Base-by-base conservation (phyloP, 225 moss, liverwort and hornwort species). In the Asterella californica region DNA sequence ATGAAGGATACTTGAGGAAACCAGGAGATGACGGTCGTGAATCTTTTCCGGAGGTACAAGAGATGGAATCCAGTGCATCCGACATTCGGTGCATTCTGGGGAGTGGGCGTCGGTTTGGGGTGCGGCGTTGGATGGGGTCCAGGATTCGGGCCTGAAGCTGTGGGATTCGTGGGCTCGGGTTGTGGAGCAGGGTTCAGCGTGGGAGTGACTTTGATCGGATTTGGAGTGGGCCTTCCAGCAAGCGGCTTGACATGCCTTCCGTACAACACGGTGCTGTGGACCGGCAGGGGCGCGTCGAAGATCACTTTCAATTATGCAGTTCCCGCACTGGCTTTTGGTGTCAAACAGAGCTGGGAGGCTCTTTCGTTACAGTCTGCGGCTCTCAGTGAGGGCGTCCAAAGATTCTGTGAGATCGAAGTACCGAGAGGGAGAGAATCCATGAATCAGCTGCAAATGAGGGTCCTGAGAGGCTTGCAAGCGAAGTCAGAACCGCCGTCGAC, bases 11-110 rank as follows among this genome's bases (percentile, higher is more conserved):
- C 7, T 19, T 53, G 14, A 47, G n/a, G 63, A 63, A 63, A 18
- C 5, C 62, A 24, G 27, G 37, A 32, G 19, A 96, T 94, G 96
- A 88, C 94, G 36, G 73, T 96, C 0, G 89, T 87, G 54, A 85
- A 83, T 19, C 53, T 94, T 90, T 83, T 93, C 37, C 90, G 87
- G 72, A 88, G 89, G 70, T 97, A 97, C 78, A 87, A 79, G 87
- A 84, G 88, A n/a, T 97, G 96, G 96, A 94, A 94, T 64, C 96
- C 93, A 9, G 93, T 97, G 86, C 94, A 97, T 76, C 94, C 94
- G 15, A 97, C 94, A 6, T 90, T 87, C 53, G 94, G 96, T 38
- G 96, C 96, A 8, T 94, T 97, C 32, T 97, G 93, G 93, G 96
- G 96, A 53, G 0, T 94, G 2, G 96, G 96, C 0, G 15, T 93